Conservation (phyloP, 345 rosid species). For the Populus alba region DNA sequence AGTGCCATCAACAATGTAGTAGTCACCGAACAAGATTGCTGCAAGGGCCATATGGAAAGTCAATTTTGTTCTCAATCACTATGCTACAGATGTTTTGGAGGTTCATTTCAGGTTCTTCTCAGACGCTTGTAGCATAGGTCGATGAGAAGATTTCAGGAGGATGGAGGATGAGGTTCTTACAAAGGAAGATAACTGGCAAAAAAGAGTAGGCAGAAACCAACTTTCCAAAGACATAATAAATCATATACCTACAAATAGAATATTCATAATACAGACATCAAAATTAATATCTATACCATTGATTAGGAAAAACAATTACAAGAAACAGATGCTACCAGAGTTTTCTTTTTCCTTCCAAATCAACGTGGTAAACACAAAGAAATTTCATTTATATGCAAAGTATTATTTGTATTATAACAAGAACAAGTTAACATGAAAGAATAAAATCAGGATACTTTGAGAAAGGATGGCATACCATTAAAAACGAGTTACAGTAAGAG, state of each 20-base stretch:
- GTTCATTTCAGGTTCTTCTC: neutral
- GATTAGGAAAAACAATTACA: neutral
- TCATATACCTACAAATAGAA: conserved; percentile 20
- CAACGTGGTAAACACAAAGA: neutral
- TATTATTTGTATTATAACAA: neutral
- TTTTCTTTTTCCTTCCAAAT: neutral
- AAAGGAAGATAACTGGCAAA: conserved; percentile 17
- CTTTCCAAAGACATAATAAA: conserved; percentile 20
- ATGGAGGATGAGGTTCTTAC: neutral
- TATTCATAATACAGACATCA: conserved; percentile 20
- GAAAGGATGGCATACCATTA: neutral
- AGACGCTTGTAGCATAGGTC: neutral
- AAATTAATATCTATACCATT: neutral
- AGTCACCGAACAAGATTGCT: neutral
- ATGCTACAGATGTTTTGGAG: neutral
- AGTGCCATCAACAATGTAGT: neutral
- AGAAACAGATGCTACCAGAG: neutral
- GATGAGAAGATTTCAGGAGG: conserved; percentile 6
- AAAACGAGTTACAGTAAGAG: neutral
- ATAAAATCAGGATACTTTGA: neutral
- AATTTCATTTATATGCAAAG: neutral
- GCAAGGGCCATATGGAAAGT: neutral
- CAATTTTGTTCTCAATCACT: neutral
- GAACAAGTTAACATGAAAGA: too few species aligned
- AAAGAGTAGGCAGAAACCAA: conserved; percentile 21